Conservation (phyloP, 352 stramenopile genomes). For the Globisporangium cylindrosporum region DNA sequence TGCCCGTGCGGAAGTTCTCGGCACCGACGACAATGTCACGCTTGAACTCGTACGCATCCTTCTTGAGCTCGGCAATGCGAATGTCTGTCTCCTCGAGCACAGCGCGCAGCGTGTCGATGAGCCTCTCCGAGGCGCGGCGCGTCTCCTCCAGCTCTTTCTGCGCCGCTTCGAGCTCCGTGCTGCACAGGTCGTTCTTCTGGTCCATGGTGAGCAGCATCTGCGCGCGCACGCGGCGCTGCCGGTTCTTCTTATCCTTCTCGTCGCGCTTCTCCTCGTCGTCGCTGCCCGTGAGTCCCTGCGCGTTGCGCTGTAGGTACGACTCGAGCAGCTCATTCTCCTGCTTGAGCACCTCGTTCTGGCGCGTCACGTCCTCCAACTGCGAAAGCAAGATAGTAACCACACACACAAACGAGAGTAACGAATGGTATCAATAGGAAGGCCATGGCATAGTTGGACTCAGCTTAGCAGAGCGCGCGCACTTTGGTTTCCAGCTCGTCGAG, state of each 20-base stretch:
- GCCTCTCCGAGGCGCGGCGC: slow-evolving; percentile 86
- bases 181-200: slow-evolving; percentile 92
- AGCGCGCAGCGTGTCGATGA: slow-evolving; percentile 92
- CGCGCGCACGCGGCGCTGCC: slow-evolving; percentile 54
- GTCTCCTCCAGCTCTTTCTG: slow-evolving; percentile 90
- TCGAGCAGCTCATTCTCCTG: slow-evolving; percentile 91
- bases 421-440: not conserved
- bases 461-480: slow-evolving; percentile 16
- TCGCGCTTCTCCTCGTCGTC: slow-evolving; percentile 72
- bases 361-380: slow-evolving; percentile 82
- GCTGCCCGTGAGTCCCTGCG: slow-evolving; percentile 34
- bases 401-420: not conserved
- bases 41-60: slow-evolving; percentile 96
- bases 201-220: slow-evolving; percentile 85
- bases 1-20: slow-evolving; percentile 93
- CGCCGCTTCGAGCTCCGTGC: slow-evolving; percentile 81
- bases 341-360: slow-evolving; percentile 86
- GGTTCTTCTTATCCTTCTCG: slow-evolving; percentile 45
- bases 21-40: slow-evolving; percentile 92
- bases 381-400: not conserved
- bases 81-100: slow-evolving; percentile 94
- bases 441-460: not conserved
- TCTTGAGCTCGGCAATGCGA: slow-evolving; percentile 93
- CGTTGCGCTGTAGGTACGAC: slow-evolving; percentile 76
- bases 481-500: slow-evolving; percentile 74